These are phyloP conservation scores for Annulohypoxylon maeteangense DNA, from an alignment of 495 filamentous ascomycete genomes.

Conservation along the genomic window DNA sequence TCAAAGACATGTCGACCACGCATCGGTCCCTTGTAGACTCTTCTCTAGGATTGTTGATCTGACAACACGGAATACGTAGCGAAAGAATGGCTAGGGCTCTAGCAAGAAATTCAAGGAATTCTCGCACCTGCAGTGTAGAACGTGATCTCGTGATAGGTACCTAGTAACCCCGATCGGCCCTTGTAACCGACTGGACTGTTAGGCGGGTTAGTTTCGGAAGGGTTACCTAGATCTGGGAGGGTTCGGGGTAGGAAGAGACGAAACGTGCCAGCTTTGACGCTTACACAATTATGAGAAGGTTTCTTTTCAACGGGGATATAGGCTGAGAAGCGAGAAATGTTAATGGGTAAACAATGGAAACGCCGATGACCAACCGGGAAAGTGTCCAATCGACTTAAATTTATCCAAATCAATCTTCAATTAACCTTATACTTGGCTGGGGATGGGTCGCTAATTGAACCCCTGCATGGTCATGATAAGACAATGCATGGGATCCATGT, in stretches of 20 bases:
- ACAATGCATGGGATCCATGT: constrained; percentile 1
- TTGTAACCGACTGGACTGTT: constrained; percentile 27
- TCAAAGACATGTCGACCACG: background rate
- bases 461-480: constrained; percentile 24
- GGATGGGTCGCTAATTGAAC: constrained; percentile 5
- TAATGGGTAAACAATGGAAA: constrained; percentile 17
- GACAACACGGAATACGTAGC: background rate
- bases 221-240: constrained; percentile 1
- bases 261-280: constrained; percentile 3
- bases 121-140: background rate
- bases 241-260: constrained; percentile 35
- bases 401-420: constrained; percentile 44
- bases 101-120: background rate
- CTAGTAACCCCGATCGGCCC: constrained; percentile 31
- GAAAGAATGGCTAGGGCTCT: background rate
- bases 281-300: constrained; percentile 31
- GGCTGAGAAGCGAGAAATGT: constrained; percentile 36
- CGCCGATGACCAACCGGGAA: constrained; percentile 42
- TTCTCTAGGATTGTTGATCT: background rate
- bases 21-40: background rate
- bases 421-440: constrained; percentile 40
- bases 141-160: constrained; percentile 15
- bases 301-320: constrained; percentile 36
- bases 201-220: constrained; percentile 21
- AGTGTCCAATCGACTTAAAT: constrained; percentile 29